A percentile compares a stretch with the other conserved stretches of the same genome.
phyloP scores from a whole-genome alignment of 805 yeast genomes.

The Dipodascus albidus region DNA sequence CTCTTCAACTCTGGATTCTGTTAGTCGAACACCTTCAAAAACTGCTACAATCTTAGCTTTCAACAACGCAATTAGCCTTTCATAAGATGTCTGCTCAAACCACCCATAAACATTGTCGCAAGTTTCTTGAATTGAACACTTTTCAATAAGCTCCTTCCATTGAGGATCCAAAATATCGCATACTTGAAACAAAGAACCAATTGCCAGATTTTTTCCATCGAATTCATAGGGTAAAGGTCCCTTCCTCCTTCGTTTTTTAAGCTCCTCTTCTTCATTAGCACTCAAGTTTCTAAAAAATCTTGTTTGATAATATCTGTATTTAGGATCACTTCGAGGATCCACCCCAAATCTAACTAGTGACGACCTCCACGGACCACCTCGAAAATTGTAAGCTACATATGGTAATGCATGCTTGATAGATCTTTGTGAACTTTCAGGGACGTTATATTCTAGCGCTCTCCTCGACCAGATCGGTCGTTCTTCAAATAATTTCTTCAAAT shows the following conservation, averaged over 20 bases:
- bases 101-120: constrained; percentile 69
- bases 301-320: constrained; percentile 61
- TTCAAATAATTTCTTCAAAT: constrained; percentile 38
- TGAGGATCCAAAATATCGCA: constrained; percentile 68
- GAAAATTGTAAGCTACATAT: constrained; percentile 66
- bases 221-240: constrained; percentile 37
- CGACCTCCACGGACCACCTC: constrained; percentile 93
- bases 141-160: constrained; percentile 33
- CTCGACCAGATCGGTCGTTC: constrained; percentile 80
- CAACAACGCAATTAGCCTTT: constrained; percentile 54
- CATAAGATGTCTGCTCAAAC: constrained; percentile 52
- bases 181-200: constrained; percentile 61
- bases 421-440: constrained; percentile 25
- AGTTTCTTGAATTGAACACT: constrained; percentile 28
- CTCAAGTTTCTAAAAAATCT: constrained; percentile 59
- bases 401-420: constrained; percentile 70
- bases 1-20: constrained; percentile 15
- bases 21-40: constrained; percentile 29
- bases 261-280: constrained; percentile 5
- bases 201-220: constrained; percentile 60
- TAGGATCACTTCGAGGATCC: constrained; percentile 51
- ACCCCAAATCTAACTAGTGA: constrained; percentile 69
- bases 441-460: constrained; percentile 35
- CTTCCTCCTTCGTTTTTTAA: background rate
- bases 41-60: constrained; percentile 59